Conservation (phyloP, 768 basidiomycete genomes). For the Pleurotus giganteus region DNA sequence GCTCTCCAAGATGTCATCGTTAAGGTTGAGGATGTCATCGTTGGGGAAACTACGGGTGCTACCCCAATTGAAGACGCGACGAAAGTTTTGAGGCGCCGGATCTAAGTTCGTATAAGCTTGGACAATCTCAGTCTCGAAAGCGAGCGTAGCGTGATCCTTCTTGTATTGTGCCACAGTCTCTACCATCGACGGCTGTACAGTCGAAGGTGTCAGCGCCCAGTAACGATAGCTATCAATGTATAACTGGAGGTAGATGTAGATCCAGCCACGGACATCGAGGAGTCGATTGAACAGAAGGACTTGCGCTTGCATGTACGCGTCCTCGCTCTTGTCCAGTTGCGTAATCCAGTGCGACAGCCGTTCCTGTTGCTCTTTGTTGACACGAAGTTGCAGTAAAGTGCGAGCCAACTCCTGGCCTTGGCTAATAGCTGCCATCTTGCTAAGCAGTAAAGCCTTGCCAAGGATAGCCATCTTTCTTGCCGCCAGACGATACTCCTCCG, state of each 20-base stretch:
- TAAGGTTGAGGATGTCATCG: no score
- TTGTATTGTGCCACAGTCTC: not conserved
- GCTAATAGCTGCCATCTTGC: not conserved
- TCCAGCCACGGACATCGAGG: not conserved
- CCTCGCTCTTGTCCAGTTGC: not conserved
- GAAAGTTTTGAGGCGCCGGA: not conserved
- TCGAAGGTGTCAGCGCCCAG: not conserved
- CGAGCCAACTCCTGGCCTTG: not conserved
- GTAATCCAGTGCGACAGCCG: not conserved
- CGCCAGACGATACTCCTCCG: not conserved
- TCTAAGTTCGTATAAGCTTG: not conserved
- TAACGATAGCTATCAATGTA: conserved; percentile 1
- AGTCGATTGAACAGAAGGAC: not conserved
- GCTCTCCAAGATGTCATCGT: not conserved
- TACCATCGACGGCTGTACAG: not conserved
- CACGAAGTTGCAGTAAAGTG: not conserved
- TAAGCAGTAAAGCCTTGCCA: not conserved
- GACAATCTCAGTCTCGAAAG: not conserved
- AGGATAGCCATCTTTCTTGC: not conserved
- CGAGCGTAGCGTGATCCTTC: not conserved
- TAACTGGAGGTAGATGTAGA: not conserved
- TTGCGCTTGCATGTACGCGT: not conserved
- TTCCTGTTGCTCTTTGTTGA: not conserved
- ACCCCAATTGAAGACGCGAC: not conserved
- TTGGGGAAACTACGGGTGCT: not conserved